Conservation (phyloP, 1,284 basidiomycete species). For the Naganishia sp. region DNA sequence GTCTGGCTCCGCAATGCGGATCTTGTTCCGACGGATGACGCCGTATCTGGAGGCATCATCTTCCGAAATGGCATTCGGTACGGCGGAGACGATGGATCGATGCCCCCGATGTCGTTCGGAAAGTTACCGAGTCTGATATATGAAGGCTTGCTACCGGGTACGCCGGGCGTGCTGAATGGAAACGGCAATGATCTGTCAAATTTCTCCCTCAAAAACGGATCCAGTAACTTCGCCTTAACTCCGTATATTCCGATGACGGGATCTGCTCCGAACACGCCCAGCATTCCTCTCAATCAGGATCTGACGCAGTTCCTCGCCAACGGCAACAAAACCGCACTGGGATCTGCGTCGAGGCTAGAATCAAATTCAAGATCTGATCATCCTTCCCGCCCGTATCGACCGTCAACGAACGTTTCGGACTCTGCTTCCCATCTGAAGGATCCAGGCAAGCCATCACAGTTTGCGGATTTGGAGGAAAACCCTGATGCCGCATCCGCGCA, state of each 20-base stretch:
- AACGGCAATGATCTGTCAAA: slow-evolving; percentile 12
- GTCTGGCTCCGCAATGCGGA: slow-evolving; percentile 29
- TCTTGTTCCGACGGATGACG: slow-evolving; percentile 8
- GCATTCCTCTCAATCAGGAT: not conserved
- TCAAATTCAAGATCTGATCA: not conserved
- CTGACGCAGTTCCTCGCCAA: slow-evolving; percentile 8
- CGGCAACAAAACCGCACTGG: not conserved
- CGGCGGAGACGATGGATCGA: slow-evolving; percentile 32
- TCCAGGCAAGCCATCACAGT: slow-evolving; percentile 8
- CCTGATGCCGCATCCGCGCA: not conserved
- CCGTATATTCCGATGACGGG: not conserved
- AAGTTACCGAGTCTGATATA: slow-evolving; percentile 25
- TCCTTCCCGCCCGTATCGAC: not conserved
- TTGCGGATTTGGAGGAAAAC: slow-evolving; percentile 17
- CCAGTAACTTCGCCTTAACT: not conserved
- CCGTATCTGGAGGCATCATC: slow-evolving; percentile 21
- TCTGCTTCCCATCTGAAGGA: not conserved
- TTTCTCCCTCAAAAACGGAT: slow-evolving; percentile 28
- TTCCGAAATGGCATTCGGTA: slow-evolving; percentile 33
- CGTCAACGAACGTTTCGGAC: not conserved
- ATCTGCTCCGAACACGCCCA: slow-evolving; percentile 2
- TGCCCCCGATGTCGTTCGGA: slow-evolving; percentile 31
- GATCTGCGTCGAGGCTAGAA: slow-evolving; percentile 6
- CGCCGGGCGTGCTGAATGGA: slow-evolving; percentile 7
- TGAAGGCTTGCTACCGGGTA: slow-evolving; percentile 25